A percentile compares a stretch with the other conserved stretches of the same genome.
Evolutionary conservation across 495 filamentous ascomycete species (phyloP).

Genomic region (Jackrogersella minutella): DNA sequence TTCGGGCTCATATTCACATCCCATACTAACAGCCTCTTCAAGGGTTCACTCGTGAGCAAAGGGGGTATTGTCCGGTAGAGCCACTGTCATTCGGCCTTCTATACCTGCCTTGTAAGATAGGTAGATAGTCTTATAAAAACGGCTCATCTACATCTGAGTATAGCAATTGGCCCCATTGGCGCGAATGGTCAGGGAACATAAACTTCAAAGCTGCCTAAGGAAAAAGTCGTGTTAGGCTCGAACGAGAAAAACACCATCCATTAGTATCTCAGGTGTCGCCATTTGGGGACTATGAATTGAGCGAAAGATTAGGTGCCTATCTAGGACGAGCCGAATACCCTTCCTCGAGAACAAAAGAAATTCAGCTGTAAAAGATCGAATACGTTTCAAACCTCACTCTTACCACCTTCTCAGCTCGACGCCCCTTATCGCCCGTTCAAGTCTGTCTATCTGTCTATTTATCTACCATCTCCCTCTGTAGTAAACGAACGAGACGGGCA

Average conservation of each 20-base stretch:
- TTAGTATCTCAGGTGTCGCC: not conserved
- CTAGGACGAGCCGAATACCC: not conserved
- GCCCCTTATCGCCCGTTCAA: not conserved
- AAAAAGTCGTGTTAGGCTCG: not conserved
- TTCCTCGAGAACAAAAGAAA: slow-evolving; percentile 13
- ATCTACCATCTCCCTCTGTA: not conserved
- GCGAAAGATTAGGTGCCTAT: not conserved
- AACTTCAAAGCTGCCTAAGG: too few species aligned
- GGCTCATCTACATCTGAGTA: too few species aligned
- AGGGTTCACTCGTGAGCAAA: too few species aligned
- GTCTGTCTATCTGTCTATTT: not conserved
- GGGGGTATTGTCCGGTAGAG: too few species aligned
- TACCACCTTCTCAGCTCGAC: not conserved
- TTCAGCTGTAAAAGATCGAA: slow-evolving; percentile 16
- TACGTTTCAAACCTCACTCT: not conserved
- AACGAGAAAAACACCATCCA: not conserved
- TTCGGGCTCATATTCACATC: too few species aligned
- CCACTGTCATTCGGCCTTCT: too few species aligned
- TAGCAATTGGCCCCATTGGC: too few species aligned
- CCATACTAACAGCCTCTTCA: too few species aligned
- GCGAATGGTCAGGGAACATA: too few species aligned
- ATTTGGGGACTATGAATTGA: not conserved
- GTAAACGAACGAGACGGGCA: not conserved
- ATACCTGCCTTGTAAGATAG: too few species aligned
- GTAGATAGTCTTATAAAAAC: too few species aligned